Conservation (phyloP, 306 rosid species). For the Adenanthera pavonina region DNA sequence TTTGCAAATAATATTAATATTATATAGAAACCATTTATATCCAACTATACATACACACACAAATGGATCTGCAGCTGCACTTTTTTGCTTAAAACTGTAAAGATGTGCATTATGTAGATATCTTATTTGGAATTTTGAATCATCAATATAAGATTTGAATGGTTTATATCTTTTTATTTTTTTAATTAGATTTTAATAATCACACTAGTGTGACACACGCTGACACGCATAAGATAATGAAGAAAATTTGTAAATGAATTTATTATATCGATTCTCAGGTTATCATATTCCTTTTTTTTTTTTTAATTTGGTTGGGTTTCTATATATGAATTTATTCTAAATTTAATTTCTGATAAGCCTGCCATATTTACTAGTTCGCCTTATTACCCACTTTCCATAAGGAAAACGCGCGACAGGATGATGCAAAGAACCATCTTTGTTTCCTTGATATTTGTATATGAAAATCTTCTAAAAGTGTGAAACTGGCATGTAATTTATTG, state of each 20-base stretch:
- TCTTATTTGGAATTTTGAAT: too few species aligned
- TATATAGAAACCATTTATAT: neutral
- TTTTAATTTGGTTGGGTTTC: neutral
- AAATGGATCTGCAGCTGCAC: too few species aligned
- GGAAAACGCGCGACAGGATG: neutral
- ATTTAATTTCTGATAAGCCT: neutral
- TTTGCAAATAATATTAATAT: too few species aligned
- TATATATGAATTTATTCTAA: conserved; percentile 14
- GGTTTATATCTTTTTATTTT: too few species aligned
- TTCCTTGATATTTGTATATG: neutral
- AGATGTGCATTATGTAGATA: too few species aligned
- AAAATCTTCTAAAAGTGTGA: conserved; percentile 20
- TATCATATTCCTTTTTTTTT: neutral
- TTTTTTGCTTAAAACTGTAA: too few species aligned
- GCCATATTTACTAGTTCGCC: neutral
- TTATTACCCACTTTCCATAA: neutral
- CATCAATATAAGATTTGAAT: too few species aligned
- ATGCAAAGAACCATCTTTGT: neutral
- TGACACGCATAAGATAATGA: neutral
- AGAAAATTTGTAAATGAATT: neutral
- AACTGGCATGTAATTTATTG: conserved; percentile 29
- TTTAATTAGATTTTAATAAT: too few species aligned
- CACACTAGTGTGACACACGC: neutral
- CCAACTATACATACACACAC: neutral
- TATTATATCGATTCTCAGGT: neutral